A percentile compares a stretch with the other conserved stretches of the same genome.
Conservation (phyloP, 2,329 filamentous ascomycete genomes). For the Arthrinium puccinioides region DNA sequence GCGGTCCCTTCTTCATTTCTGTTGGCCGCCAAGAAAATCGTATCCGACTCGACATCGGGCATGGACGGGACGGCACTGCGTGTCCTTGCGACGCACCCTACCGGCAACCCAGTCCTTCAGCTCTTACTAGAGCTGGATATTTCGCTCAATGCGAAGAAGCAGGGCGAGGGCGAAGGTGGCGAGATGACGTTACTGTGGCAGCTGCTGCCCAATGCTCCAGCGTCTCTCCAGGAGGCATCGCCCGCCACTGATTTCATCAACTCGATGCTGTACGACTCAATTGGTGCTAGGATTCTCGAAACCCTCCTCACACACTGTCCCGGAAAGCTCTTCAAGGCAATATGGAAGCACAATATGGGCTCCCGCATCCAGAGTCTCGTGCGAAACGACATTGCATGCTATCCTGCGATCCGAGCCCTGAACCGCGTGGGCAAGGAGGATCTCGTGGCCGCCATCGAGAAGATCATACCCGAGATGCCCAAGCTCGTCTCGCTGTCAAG, state of each 20-base stretch:
- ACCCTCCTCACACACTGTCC: constrained; percentile 74
- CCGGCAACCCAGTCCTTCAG: constrained; percentile 90
- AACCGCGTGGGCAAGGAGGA: constrained; percentile 84
- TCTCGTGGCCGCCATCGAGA: constrained; percentile 62
- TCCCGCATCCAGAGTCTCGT: constrained; percentile 73
- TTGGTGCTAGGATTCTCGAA: constrained; percentile 86
- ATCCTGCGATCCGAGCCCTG: constrained; percentile 76
- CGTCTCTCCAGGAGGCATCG: constrained; percentile 62
- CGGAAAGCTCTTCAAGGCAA: constrained; percentile 81
- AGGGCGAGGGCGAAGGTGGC: constrained; percentile 31
- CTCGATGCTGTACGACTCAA: constrained; percentile 78
- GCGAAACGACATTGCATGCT: constrained; percentile 84
- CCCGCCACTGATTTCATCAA: constrained; percentile 73
- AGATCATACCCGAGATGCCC: constrained; percentile 66
- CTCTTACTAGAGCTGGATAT: constrained; percentile 84
- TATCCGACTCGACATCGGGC: constrained; percentile 64
- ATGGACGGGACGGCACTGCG: constrained; percentile 76
- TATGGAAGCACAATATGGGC: constrained; percentile 75
- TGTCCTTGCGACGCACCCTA: constrained; percentile 78
- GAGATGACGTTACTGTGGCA: constrained; percentile 58
- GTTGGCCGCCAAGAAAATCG: constrained; percentile 72
- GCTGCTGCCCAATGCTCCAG: constrained; percentile 67
- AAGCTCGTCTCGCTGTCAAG: constrained; percentile 68
- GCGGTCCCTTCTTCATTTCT: constrained; percentile 74
- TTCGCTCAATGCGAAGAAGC: constrained; percentile 59